phyloP scores from a whole-genome alignment of 345 rosid species.

The Isatis tinctoria region DNA sequence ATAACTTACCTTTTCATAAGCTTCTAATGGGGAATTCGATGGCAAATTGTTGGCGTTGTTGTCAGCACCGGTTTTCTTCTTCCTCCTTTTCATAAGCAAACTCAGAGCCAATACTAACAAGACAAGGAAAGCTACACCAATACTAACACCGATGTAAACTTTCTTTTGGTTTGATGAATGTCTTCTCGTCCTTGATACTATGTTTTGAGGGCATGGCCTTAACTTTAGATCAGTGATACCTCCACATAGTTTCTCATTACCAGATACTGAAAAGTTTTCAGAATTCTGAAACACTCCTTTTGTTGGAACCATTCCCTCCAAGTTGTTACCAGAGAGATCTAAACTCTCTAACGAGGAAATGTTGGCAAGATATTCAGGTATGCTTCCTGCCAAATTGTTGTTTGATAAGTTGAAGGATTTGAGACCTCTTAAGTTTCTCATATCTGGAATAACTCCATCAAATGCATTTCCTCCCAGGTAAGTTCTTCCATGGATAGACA shows the following conservation, averaged over 20 bases:
- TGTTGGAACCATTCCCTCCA: conserved; percentile 24
- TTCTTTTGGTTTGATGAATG: not conserved
- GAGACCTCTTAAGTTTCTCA: not conserved
- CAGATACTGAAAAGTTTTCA: not conserved
- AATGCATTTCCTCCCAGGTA: not conserved
- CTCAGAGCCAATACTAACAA: not conserved
- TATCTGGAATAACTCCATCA: conserved; percentile 23
- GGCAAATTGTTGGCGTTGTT: not conserved
- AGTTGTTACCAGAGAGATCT: conserved; percentile 23
- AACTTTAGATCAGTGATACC: conserved; percentile 15
- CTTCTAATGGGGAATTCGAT: not conserved
- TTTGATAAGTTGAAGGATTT: not conserved
- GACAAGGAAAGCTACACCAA: conserved; percentile 1
- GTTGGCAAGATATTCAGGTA: conserved; percentile 14
- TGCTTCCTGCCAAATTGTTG: conserved; percentile 3
- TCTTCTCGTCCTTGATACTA: not conserved
- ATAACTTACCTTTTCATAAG: conserved; percentile 4
- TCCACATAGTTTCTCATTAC: conserved; percentile 27
- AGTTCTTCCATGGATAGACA: not conserved
- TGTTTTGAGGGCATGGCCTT: conserved; percentile 6
- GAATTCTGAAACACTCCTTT: conserved; percentile 25
- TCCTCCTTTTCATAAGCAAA: not conserved
- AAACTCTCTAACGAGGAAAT: not conserved
- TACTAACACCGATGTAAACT: not conserved
- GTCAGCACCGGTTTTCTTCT: not conserved